Base-by-base conservation (phyloP, 1,284 basidiomycete species). In the Coniferiporia sulphurascens region DNA sequence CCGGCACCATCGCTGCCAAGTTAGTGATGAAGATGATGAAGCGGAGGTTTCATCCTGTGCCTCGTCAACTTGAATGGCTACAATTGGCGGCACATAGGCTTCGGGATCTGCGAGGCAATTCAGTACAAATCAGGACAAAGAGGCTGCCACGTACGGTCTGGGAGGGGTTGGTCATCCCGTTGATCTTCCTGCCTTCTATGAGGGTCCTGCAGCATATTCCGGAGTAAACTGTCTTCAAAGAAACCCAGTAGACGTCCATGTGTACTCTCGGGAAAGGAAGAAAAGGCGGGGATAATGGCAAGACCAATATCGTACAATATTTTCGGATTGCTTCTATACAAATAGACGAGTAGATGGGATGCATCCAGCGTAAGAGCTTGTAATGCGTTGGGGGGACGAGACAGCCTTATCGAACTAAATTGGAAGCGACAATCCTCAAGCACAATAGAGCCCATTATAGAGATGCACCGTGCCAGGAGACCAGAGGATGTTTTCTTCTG, bases 391-490 rank as follows among this genome's bases (percentile, higher is more conserved):
- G 86, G 84, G 12, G 87, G 87, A 35, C 80, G 77, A 0, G 74
- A 76, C 5, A 84, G 84, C 9, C 83, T 78, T 15, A 84, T 80
- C 27, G 73, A 75, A 12, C 77, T 70, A 3, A 80, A 76, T 63
- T 79, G 79, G 69, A 80, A 88, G 2, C 86, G 83, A 68, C 86
- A 88, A 65, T 90, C 87, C 60, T 89, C 85, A 3, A 73, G 70
- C 19, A 89, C 74, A 12, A 90, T 72, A 1, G 87, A 87, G 2
- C 78, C 73, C 10, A 90, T 74, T 43, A 85, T 69, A 13, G 78
- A 77, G n/a, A 89, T 78, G 67, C 84, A 87, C 55, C 79, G 74
- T 1, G 79, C 74, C 36, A 87, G 72, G 34, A 87, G 73, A 55
- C 82, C 10, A 81, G 76, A 27, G 78, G 72, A 57, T 72, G 74